Conservation (phyloP, 495 filamentous ascomycete species). For the Hyaloscypha hepaticicola region DNA sequence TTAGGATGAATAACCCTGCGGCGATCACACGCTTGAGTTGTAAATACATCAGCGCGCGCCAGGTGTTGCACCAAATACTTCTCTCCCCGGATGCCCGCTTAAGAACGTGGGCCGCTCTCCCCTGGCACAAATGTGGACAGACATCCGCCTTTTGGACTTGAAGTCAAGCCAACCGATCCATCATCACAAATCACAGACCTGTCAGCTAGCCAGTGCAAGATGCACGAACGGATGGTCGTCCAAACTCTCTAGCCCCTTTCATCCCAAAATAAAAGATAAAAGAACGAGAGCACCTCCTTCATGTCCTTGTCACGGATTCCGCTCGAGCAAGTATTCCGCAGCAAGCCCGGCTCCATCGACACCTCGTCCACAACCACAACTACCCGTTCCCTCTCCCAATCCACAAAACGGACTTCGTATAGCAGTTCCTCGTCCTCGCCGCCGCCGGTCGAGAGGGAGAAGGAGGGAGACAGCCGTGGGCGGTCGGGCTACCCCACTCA, state of each 20-base stretch:
- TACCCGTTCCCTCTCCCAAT: not conserved
- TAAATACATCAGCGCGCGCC: not conserved
- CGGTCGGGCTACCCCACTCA: not conserved
- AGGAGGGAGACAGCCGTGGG: not conserved
- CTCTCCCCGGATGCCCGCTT: not conserved
- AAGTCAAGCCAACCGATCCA: not conserved
- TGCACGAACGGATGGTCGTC: not conserved
- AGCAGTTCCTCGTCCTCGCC: not conserved
- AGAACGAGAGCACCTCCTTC: not conserved
- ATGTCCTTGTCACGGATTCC: constrained; percentile 24
- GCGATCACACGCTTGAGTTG: not conserved
- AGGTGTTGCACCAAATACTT: not conserved
- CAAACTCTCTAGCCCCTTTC: not conserved
- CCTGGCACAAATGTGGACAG: not conserved
- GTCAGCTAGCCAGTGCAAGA: not conserved
- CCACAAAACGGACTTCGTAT: not conserved
- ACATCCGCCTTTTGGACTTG: not conserved
- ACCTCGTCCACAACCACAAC: not conserved
- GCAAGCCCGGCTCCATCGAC: constrained; percentile 4
- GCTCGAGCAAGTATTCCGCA: constrained; percentile 22
- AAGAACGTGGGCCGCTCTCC: not conserved
- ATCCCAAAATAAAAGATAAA: not conserved
- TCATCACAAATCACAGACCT: not conserved
- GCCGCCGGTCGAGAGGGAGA: not conserved
- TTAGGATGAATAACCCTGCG: not conserved